These are phyloP conservation scores for Lachancea lanzarotensis DNA, from an alignment of 805 yeast genomes.

Conservation along the genomic window DNA sequence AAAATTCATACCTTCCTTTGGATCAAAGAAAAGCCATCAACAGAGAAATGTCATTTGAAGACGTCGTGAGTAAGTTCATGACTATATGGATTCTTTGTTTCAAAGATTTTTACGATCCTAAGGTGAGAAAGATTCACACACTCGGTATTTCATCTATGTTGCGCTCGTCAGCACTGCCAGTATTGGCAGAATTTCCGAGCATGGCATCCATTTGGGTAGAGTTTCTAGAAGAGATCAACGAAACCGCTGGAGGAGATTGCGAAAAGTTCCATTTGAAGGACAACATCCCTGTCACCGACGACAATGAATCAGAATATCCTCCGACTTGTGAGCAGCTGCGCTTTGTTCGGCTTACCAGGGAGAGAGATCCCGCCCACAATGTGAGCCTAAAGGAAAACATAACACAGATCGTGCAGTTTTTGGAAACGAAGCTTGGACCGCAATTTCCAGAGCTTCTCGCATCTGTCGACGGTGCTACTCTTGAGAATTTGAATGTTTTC, in stretches of 20 bases:
- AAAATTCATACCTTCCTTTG: conserved; percentile 18
- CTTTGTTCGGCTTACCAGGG: conserved; percentile 33
- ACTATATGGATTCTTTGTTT: conserved; percentile 41
- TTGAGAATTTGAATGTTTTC: conserved; percentile 27
- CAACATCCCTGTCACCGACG: conserved; percentile 20
- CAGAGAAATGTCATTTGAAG: conserved; percentile 24
- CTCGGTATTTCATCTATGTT: conserved; percentile 54
- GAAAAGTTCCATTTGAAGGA: conserved; percentile 44
- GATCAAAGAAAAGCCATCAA: conserved; percentile 19
- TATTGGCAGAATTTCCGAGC: conserved; percentile 29
- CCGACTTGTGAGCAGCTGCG: conserved; percentile 39
- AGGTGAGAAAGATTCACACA: conserved; percentile 61
- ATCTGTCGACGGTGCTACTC: conserved; percentile 17
- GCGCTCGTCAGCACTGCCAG: conserved; percentile 31
- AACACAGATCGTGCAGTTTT: conserved; percentile 24
- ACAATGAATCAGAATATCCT: conserved; percentile 23
- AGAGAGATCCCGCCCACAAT: conserved; percentile 47
- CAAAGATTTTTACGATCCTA: conserved; percentile 62
- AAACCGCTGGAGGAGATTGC: conserved; percentile 50
- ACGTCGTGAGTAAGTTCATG: conserved; percentile 26
- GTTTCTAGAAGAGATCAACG: conserved; percentile 71
- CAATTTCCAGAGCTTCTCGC: conserved; percentile 21
- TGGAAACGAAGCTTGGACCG: conserved; percentile 24
- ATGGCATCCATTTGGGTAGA: conserved; percentile 41
- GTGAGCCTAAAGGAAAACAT: conserved; percentile 44